phyloP scores from a whole-genome alignment of 768 basidiomycete genomes.

The Tylopilus subfusipes region DNA sequence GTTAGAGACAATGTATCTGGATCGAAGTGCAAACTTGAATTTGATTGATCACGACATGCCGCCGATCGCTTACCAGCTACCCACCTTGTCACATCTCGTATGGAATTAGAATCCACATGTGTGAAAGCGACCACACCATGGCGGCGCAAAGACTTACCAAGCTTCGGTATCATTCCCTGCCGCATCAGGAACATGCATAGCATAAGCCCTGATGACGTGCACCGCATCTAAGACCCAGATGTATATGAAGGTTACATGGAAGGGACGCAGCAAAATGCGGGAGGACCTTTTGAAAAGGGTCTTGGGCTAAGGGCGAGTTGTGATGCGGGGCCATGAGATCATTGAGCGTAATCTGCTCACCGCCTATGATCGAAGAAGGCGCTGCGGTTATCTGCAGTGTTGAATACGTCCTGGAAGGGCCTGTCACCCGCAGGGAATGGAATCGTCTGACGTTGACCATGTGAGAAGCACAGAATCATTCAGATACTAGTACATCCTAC shows the following conservation, averaged over 20 bases:
- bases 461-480: slow-evolving; percentile 16
- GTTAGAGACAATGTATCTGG: not conserved
- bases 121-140: slow-evolving; percentile 9
- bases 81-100: slow-evolving; percentile 7
- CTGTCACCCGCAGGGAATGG: slow-evolving; percentile 17
- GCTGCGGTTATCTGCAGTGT: slow-evolving; percentile 14
- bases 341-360: slow-evolving; percentile 18
- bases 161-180: slow-evolving; percentile 1
- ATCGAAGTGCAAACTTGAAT: slow-evolving; percentile 9
- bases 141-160: slow-evolving; percentile 4
- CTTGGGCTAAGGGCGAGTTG: slow-evolving; percentile 24
- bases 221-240: slow-evolving; percentile 6
- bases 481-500: slow-evolving; percentile 3
- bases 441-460: slow-evolving; percentile 14
- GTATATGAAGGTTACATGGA: not conserved
- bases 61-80: slow-evolving; percentile 1
- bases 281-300: slow-evolving; percentile 12
- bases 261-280: slow-evolving; percentile 6
- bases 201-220: slow-evolving; percentile 6
- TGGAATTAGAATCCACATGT: slow-evolving; percentile 2
- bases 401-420: slow-evolving; percentile 19
- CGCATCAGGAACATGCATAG: slow-evolving; percentile 9
- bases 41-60: slow-evolving; percentile 17
- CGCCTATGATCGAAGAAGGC: slow-evolving; percentile 24
- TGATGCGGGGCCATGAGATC: slow-evolving; percentile 15